Conservation (phyloP, 2,329 filamentous ascomycete genomes). For the Emergomyces orientalis region DNA sequence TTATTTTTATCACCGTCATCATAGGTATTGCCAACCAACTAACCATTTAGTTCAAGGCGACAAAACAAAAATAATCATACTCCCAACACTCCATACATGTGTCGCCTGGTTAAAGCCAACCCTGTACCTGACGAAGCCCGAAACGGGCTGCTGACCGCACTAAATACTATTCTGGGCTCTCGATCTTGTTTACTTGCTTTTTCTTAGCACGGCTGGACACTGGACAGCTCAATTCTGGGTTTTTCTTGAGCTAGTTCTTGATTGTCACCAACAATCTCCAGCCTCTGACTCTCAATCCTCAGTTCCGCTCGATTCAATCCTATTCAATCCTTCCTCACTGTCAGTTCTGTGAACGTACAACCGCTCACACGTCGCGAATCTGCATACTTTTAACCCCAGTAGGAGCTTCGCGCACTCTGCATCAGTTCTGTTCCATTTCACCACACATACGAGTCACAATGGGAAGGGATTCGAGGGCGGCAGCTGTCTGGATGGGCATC, state of each 20-base stretch:
- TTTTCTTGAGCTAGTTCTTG: background rate
- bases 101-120: background rate
- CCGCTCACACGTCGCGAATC: background rate
- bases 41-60: too few relatives aligned
- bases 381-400: background rate
- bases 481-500: conserved; percentile 27
- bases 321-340: background rate
- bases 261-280: background rate
- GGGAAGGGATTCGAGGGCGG: conserved; percentile 27
- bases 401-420: background rate
- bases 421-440: background rate
- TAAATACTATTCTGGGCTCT: background rate
- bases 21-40: too few relatives aligned
- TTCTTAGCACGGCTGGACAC: background rate
- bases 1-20: too few relatives aligned
- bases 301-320: background rate
- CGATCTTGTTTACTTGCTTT: background rate
- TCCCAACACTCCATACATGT: background rate
- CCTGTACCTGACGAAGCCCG: background rate
- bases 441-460: conserved; percentile 18
- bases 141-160: background rate
- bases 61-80: too few relatives aligned
- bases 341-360: background rate
- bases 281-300: background rate
- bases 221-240: background rate